These are phyloP conservation scores for Larix kaempferi DNA, from an alignment of 75 land plant genomes.

Conservation along the genomic window DNA sequence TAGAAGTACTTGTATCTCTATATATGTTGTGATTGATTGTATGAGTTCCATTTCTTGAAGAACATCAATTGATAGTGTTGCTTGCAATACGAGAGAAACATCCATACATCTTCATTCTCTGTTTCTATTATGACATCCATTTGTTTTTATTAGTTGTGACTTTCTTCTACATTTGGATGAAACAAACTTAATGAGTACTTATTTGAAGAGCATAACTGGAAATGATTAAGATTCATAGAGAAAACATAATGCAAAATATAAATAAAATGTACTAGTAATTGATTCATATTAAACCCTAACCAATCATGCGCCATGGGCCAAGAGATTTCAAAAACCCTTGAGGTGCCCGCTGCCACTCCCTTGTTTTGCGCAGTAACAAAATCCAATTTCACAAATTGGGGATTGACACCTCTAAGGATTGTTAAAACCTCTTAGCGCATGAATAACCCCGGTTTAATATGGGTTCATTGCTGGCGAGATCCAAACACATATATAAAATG, in stretches of 20 bases:
- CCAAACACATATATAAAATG: too few species aligned
- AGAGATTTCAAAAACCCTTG: too few species aligned
- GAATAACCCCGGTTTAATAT: too few species aligned
- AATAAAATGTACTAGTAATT: too few species aligned
- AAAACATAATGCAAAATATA: not conserved
- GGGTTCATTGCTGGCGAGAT: too few species aligned
- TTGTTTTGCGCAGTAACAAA: too few species aligned
- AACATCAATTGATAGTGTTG: conserved; percentile 3
- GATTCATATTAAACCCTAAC: too few species aligned
- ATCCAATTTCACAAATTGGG: too few species aligned
- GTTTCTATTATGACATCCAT: not conserved
- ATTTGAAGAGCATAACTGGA: not conserved
- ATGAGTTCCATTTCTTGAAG: not conserved
- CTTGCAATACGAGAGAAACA: not conserved
- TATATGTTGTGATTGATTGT: not conserved
- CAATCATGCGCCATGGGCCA: too few species aligned
- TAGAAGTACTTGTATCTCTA: not conserved
- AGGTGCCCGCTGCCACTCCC: too few species aligned
- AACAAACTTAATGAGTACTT: not conserved
- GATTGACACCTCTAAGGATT: too few species aligned
- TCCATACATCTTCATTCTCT: not conserved
- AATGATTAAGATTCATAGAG: not conserved
- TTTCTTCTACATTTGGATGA: not conserved
- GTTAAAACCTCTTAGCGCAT: too few species aligned
- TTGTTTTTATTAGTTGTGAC: not conserved